Percentiles rank a stretch among this genome's conserved stretches.
These are phyloP conservation scores for Penicillium verrucosum DNA, from an alignment of 2,329 filamentous ascomycete species.

Conservation along the genomic window DNA sequence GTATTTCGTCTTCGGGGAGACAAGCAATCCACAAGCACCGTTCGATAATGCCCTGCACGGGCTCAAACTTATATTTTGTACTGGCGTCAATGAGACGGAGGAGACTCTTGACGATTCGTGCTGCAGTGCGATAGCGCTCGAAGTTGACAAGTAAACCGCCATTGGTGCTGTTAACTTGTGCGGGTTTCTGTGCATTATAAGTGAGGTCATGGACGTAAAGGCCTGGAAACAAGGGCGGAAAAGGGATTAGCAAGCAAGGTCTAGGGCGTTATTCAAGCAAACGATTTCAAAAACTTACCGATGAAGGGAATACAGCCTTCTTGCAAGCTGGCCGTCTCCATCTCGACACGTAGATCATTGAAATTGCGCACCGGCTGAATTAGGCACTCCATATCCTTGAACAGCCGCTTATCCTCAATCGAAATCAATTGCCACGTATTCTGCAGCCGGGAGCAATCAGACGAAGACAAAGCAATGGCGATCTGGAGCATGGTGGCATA, in stretches of 20 bases:
- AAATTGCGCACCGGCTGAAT: conserved; percentile 64
- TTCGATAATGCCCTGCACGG: conserved; percentile 57
- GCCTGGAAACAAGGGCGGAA: conserved; percentile 33
- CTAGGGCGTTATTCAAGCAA: background rate
- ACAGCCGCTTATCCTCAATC: conserved; percentile 51
- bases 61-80: conserved; percentile 58
- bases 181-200: conserved; percentile 65
- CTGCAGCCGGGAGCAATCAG: conserved; percentile 56
- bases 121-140: conserved; percentile 63
- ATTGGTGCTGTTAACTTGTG: conserved; percentile 49
- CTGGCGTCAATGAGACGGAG: conserved; percentile 62
- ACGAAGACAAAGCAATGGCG: conserved; percentile 59
- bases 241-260: background rate
- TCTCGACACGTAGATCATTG: conserved; percentile 59
- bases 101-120: conserved; percentile 62
- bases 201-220: conserved; percentile 65
- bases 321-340: conserved; percentile 58
- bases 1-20: conserved; percentile 57
- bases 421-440: conserved; percentile 60
- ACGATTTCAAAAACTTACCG: conserved; percentile 40
- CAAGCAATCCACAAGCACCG: conserved; percentile 64
- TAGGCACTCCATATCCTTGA: conserved; percentile 58
- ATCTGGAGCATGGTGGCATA: conserved; percentile 66
- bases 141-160: conserved; percentile 63
- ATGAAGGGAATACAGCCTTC: conserved; percentile 66